A percentile compares a stretch with the other conserved stretches of the same genome.
These are phyloP conservation scores for Pleurotus cornucopiae DNA, from an alignment of 768 basidiomycete species.

Conservation along the genomic window DNA sequence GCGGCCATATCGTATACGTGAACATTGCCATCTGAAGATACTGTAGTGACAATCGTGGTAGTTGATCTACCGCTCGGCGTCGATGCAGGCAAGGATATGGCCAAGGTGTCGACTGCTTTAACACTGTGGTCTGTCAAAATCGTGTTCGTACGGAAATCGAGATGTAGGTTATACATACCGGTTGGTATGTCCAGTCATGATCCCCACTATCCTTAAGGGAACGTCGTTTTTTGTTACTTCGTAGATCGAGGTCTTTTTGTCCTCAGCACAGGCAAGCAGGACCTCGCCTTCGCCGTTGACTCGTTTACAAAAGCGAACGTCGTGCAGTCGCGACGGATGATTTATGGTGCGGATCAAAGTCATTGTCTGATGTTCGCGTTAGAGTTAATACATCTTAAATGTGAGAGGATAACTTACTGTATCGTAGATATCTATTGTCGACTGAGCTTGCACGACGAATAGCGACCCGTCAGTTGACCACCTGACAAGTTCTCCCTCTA, in stretches of 20 bases:
- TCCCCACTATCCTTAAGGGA: constrained; percentile 58
- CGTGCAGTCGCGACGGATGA: constrained; percentile 83
- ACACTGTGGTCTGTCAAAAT: constrained; percentile 43
- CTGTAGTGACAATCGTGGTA: constrained; percentile 68
- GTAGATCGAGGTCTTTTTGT: constrained; percentile 83
- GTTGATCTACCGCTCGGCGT: constrained; percentile 13
- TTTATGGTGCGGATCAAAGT: constrained; percentile 63
- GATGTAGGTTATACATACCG: constrained; percentile 49
- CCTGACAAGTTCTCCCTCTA: constrained; percentile 90
- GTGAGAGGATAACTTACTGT: constrained; percentile 43
- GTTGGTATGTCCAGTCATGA: constrained; percentile 79
- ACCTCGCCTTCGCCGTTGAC: constrained; percentile 57
- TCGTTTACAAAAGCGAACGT: constrained; percentile 68
- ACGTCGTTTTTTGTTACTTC: constrained; percentile 44
- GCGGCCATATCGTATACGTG: constrained; percentile 67
- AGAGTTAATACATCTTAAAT: background rate
- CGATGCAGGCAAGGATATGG: constrained; percentile 49
- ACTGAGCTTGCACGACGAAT: constrained; percentile 77
- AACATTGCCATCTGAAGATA: constrained; percentile 88
- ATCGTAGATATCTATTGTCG: constrained; percentile 77
- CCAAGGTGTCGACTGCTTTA: constrained; percentile 71
- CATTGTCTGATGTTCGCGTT: constrained; percentile 63
- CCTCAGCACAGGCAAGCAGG: constrained; percentile 83
- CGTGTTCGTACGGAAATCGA: background rate
- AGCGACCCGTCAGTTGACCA: constrained; percentile 78